Evolutionary conservation across 352 stramenopile species (phyloP).

Genomic region (Globisporangium recalcitrans): DNA sequence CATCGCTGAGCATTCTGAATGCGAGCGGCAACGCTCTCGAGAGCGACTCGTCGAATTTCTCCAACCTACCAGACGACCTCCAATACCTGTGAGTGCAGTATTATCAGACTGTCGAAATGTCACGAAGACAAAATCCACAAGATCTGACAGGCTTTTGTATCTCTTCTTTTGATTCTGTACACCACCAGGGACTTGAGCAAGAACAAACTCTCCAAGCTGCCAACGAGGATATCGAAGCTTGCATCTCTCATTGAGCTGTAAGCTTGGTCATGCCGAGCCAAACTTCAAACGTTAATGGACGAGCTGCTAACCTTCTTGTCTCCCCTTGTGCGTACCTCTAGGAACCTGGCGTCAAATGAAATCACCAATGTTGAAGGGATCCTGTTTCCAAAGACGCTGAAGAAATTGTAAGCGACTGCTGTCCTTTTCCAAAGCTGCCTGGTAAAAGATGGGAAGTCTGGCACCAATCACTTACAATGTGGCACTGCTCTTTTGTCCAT

Average conservation of each 20-base stretch:
- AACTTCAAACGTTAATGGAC: background rate
- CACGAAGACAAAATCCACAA: background rate
- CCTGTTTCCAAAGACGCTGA: constrained; percentile 46
- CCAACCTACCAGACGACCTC: constrained; percentile 34
- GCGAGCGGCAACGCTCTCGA: constrained; percentile 49
- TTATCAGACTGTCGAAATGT: background rate
- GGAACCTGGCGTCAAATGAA: constrained; percentile 53
- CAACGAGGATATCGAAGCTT: constrained; percentile 35
- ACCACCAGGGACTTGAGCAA: constrained; percentile 44
- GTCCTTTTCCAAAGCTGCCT: background rate
- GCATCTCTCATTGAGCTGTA: constrained; percentile 52
- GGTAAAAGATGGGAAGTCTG: background rate
- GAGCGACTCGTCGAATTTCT: constrained; percentile 42
- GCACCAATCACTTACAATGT: background rate
- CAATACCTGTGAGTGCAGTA: constrained; percentile 40
- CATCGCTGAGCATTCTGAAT: constrained; percentile 43
- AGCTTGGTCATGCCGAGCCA: constrained; percentile 9
- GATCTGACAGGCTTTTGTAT: background rate
- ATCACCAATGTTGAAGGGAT: constrained; percentile 45
- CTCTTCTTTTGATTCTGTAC: constrained; percentile 1
- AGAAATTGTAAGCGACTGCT: constrained; percentile 24
- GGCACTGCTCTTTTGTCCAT: background rate
- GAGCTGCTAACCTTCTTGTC: background rate
- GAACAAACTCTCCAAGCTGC: constrained; percentile 49
- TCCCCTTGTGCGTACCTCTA: constrained; percentile 10